Conservation (phyloP, 192 early-diverging fungal genomes). For the Backusella macrospora region DNA sequence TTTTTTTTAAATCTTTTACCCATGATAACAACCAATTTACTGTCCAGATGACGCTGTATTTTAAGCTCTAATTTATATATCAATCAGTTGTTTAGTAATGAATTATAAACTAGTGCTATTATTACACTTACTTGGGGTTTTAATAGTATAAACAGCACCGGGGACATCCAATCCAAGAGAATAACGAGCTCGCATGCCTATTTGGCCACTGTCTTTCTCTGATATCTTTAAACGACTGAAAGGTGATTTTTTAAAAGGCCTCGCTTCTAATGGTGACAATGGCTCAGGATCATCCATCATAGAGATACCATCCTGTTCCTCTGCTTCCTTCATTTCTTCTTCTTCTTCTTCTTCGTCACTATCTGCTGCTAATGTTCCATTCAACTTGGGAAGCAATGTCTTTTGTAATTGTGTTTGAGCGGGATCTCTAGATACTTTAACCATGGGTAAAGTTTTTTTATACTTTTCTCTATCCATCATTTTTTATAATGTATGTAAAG, state of each 20-base stretch:
- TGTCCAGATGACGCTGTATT: constrained; percentile 74
- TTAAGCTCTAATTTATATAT: constrained; percentile 33
- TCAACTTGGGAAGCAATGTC: neutral
- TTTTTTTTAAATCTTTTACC: constrained; percentile 44
- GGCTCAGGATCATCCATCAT: neutral
- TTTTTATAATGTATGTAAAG: neutral
- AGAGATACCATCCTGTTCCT: neutral
- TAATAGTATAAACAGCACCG: constrained; percentile 50
- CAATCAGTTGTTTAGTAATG: neutral
- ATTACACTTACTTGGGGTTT: constrained; percentile 44
- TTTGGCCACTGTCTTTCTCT: neutral
- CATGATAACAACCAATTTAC: constrained; percentile 93
- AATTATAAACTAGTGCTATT: neutral
- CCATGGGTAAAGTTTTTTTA: neutral
- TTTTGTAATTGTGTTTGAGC: neutral
- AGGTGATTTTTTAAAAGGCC: neutral
- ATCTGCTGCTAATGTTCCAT: neutral
- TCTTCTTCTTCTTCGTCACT: neutral
- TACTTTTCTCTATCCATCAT: neutral
- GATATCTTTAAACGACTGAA: neutral
- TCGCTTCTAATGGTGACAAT: constrained; percentile 7
- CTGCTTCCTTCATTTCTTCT: neutral
- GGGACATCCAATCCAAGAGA: constrained; percentile 49
- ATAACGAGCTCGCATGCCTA: neutral
- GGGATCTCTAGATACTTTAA: neutral